Percentiles rank a stretch among this genome's conserved stretches.
Evolutionary conservation across 768 basidiomycete genomes (phyloP).

Genomic region (Neoboletus subvelutipes): DNA sequence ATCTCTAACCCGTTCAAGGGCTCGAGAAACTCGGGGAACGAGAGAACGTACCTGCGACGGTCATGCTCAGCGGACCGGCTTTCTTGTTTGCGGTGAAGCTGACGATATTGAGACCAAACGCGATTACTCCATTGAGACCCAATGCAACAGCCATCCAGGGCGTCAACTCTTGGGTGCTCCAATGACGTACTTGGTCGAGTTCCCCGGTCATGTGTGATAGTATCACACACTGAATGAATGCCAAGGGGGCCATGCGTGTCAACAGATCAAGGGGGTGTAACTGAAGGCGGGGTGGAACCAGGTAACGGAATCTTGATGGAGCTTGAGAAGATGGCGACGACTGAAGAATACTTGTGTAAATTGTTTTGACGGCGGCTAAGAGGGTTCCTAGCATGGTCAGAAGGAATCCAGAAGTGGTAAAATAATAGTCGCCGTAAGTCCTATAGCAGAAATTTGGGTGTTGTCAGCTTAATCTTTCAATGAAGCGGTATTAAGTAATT

Average conservation of each 20-base stretch:
- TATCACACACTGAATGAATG: conserved; percentile 81
- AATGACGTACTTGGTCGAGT: conserved; percentile 56
- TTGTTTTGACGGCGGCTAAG: conserved; percentile 91
- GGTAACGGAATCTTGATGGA: conserved; percentile 17
- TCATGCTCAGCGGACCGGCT: conserved; percentile 87
- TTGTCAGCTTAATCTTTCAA: neutral
- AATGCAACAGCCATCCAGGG: conserved; percentile 51
- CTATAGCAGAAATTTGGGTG: conserved; percentile 39
- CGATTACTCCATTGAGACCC: conserved; percentile 77
- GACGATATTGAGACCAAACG: conserved; percentile 91
- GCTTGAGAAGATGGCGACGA: conserved; percentile 33
- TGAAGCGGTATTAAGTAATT: neutral
- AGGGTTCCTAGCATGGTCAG: conserved; percentile 89
- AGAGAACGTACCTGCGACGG: conserved; percentile 68
- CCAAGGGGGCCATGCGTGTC: conserved; percentile 87
- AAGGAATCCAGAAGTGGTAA: conserved; percentile 78
- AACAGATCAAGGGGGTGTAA: conserved; percentile 84
- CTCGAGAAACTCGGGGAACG: neutral
- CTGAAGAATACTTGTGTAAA: conserved; percentile 82
- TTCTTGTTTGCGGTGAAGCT: conserved; percentile 95
- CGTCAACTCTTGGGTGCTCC: conserved; percentile 42
- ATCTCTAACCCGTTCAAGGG: conserved; percentile 7
- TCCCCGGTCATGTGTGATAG: conserved; percentile 83
- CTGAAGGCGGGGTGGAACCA: conserved; percentile 36
- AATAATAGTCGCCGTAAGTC: conserved; percentile 95